Conservation (phyloP, 1,139 yeast genomes). For the Taphrina pruni region DNA sequence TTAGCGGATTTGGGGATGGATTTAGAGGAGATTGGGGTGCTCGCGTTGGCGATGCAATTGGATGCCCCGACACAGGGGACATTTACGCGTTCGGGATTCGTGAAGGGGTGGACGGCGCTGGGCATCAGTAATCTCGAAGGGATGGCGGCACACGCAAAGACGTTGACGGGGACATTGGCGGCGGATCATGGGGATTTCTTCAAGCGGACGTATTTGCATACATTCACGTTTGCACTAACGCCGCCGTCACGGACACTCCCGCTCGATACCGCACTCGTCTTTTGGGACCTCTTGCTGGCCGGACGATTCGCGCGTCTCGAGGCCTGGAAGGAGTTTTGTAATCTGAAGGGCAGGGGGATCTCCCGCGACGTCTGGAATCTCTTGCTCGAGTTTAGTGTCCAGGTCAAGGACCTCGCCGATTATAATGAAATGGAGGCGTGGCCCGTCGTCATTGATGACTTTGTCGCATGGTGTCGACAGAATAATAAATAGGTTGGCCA, state of each 20-base stretch:
- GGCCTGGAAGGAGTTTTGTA: constrained; percentile 62
- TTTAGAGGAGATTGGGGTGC: constrained; percentile 74
- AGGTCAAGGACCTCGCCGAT: constrained; percentile 46
- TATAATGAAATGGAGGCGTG: constrained; percentile 84
- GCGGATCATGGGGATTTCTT: constrained; percentile 53
- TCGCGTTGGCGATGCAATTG: constrained; percentile 72
- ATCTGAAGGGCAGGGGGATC: constrained; percentile 55
- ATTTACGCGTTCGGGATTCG: constrained; percentile 59
- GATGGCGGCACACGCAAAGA: constrained; percentile 60
- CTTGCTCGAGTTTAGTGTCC: constrained; percentile 67
- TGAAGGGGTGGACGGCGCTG: constrained; percentile 61
- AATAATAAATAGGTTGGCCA: neutral
- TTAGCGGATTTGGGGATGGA: constrained; percentile 69
- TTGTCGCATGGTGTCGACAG: constrained; percentile 60
- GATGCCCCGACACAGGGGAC: constrained; percentile 70
- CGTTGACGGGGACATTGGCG: constrained; percentile 53
- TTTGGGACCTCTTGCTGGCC: constrained; percentile 73
- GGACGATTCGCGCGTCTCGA: constrained; percentile 50
- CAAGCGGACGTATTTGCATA: constrained; percentile 67
- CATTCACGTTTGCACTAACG: constrained; percentile 72
- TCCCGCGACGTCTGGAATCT: constrained; percentile 84
- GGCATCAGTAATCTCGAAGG: constrained; percentile 54
- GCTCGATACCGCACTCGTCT: constrained; percentile 69
- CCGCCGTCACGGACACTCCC: constrained; percentile 47
- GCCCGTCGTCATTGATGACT: constrained; percentile 90